Evolutionary conservation across 2,329 filamentous ascomycete species (phyloP), one percentile per base, ranked within the genome.

Genomic region (Mycosphaerella sp.): DNA sequence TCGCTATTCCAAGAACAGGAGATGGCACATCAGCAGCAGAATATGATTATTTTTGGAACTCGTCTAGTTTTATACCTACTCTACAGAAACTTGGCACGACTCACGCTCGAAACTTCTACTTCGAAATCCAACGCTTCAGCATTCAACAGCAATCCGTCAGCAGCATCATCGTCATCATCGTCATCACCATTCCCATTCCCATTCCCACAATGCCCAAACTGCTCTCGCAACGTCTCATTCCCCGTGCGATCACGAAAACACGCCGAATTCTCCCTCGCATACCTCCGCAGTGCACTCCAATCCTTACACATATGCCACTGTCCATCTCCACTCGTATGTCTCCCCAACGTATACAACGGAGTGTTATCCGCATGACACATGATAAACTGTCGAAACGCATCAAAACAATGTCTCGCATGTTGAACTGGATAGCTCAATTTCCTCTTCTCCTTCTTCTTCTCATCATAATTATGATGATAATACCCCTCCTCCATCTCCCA

Each of bases 321-420:
- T 17, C 47, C 53, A 27, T 58, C 43, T 2, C 55, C 55, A 47
- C 46, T 50, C 16, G 49, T 55, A 27, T 55, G 52, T 17, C 44
- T 18, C 4, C 49, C 52, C 8, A 49, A 17, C 10, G 52, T 55
- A 27, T 52, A 52, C 10, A 55, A 41, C n/a, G 52, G 52, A 9
- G 52, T 55, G 16, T 35, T 44, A 41, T 55, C 52, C 28, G 52
- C 52, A 37, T 55, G 52, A 30, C 52, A 55, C 44, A 52, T 44
- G n/a, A 55, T 52, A 41, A 55, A 55, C 34, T 55, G 55, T 17
- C 55, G 30, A n/a, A 56, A 48, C 16, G 54, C 51, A 42, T 58
- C 56, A 42, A 56, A 56, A 41, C 56, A 58, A 28, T 58, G 56
- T 21, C 44, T 44, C 5, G 40, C 49, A 41, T 58, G 53, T 35